Base-by-base conservation (phyloP, 768 basidiomycete genomes). In the Lentinula detonsa region DNA sequence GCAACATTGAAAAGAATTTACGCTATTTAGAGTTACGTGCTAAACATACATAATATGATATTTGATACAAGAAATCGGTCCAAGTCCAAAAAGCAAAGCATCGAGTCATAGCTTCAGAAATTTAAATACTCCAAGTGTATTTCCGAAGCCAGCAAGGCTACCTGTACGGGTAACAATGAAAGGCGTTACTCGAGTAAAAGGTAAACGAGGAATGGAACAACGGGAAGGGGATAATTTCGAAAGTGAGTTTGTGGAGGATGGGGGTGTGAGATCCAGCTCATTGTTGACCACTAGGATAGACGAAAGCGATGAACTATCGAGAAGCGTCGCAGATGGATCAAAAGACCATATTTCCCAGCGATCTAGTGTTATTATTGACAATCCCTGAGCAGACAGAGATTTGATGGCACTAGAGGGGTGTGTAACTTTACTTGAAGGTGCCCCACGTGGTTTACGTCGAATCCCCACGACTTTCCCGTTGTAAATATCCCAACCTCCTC, bases 291-390 rank as follows among this genome's bases (percentile, higher is more conserved):
- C 67, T 11, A 74, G 68, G 28, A 91, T 70, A 45, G 81, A 72
- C 2, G 81, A 76, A 35, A 91, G 70, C 7, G 82, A 54, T 2
- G 84, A 84, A 48, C 77, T 79, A 56, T 80, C 82, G 56, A 87
- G 57, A 40, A 70, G 71, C 18, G 79, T 73, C 15, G 75, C 70
- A 4, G 76, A 72, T 8, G 84, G 83, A 65, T 93, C 88, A 66
- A 90, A 87, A 42, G 77, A 80, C 92, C 92, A 94, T 33, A 89
- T 65, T 65, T 94, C 91, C 92, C 92, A 94, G 58, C 91, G 77
- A 60, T 92, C 89, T 43, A 93, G 72, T 28, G 85, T 86, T 10
- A 87, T 79, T 33, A 75, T 66, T 18, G 88, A 84, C 62, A 93
- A 72, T 13, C 88, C 88, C 39, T 73, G 68, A 13, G 67, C 62